phyloP scores from a whole-genome alignment of 768 basidiomycete species.

The Royoungia palumana region DNA sequence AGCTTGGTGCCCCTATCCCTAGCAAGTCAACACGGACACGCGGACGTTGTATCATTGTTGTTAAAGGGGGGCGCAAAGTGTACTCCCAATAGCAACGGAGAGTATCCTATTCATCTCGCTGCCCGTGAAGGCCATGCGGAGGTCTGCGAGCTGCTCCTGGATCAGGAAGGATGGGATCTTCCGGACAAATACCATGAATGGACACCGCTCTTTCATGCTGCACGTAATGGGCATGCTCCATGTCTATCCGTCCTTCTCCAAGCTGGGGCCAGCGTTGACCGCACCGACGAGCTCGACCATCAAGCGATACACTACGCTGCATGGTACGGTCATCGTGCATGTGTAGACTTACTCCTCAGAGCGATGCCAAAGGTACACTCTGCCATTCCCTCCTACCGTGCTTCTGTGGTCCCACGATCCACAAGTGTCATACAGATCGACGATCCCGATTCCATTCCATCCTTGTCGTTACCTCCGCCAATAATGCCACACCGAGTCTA shows the following conservation, averaged over 20 bases:
- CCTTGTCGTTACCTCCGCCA: conserved; percentile 92
- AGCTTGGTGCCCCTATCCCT: conserved; percentile 86
- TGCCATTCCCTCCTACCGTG: conserved; percentile 14
- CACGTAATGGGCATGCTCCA: conserved; percentile 73
- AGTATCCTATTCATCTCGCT: conserved; percentile 95
- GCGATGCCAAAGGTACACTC: conserved; percentile 24
- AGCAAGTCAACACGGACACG: conserved; percentile 86
- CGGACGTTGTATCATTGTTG: conserved; percentile 75
- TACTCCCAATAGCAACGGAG: conserved; percentile 88
- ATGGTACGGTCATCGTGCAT: conserved; percentile 86
- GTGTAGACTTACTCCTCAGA: conserved; percentile 58
- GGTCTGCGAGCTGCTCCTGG: conserved; percentile 76
- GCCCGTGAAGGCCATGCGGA: conserved; percentile 87
- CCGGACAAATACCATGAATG: conserved; percentile 98
- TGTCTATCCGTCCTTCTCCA: conserved; percentile 78
- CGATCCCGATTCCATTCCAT: conserved; percentile 91
- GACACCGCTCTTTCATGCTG: conserved; percentile 96
- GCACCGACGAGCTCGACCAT: conserved; percentile 80
- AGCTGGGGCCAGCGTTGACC: conserved; percentile 73
- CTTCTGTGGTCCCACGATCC: conserved; percentile 24
- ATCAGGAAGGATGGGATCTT: conserved; percentile 74
- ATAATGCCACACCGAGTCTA: conserved; percentile 98
- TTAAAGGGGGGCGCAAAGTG: conserved; percentile 75
- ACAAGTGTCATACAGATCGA: conserved; percentile 41
- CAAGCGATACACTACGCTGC: conserved; percentile 91